Conservation (phyloP, 73 alveolate genomes). For the Blepharisma stoltei region DNA sequence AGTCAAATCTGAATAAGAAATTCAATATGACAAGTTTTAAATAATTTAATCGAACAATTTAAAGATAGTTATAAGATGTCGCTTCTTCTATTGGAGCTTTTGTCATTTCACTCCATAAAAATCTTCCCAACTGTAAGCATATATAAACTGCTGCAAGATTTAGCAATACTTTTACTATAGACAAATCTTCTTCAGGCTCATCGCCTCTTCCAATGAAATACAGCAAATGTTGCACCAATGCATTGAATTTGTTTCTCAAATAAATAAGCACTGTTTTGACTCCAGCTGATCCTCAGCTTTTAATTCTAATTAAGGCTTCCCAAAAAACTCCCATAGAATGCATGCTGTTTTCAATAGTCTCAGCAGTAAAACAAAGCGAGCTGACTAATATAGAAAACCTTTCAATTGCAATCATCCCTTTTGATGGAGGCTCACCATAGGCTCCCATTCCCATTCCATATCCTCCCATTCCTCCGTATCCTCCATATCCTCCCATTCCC, state of each 20-base stretch:
- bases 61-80: neutral
- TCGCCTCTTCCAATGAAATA: slow-evolving; percentile 12
- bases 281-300: slow-evolving; percentile 25
- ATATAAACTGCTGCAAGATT: neutral
- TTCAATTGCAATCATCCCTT: slow-evolving; percentile 25
- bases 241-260: neutral
- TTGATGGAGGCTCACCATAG: neutral
- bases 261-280: neutral
- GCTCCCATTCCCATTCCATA: slow-evolving; percentile 18
- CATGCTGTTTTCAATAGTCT: slow-evolving; percentile 23
- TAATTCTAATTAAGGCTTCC: slow-evolving; percentile 14
- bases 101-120: slow-evolving; percentile 15
- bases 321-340: slow-evolving; percentile 20
- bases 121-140: neutral
- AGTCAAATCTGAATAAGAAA: too few relatives aligned
- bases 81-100: neutral
- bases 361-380: slow-evolving; percentile 26
- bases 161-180: neutral
- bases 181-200: slow-evolving; percentile 5
- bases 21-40: neutral
- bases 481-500: slow-evolving; percentile 11
- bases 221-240: neutral
- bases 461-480: slow-evolving; percentile 17
- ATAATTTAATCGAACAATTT: neutral
- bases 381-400: slow-evolving; percentile 11